phyloP scores from a whole-genome alignment of 495 filamentous ascomycete genomes.

The Aspergillus olivimuriae region DNA sequence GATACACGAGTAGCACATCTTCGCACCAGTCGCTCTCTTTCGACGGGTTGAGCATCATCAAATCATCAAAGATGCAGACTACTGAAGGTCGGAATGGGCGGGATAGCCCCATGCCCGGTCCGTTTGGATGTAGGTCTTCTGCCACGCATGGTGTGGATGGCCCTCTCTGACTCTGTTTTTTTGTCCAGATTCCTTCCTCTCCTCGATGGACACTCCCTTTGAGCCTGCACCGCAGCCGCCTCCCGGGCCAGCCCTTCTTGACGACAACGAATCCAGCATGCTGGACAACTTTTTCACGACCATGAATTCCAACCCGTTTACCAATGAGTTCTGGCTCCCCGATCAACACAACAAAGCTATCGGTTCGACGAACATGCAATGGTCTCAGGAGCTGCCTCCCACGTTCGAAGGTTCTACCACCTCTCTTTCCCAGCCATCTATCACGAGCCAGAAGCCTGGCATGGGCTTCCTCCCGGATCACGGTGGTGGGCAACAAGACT shows the following conservation, averaged over 20 bases:
- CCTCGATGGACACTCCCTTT: conserved; percentile 45
- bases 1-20: conserved; percentile 20
- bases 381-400: conserved; percentile 51
- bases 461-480: conserved; percentile 17
- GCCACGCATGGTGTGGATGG: background rate
- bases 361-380: conserved; percentile 40
- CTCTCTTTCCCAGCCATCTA: conserved; percentile 48
- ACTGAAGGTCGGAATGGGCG: conserved; percentile 24
- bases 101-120: conserved; percentile 31
- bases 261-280: conserved; percentile 54
- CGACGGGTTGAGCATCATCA: conserved; percentile 20
- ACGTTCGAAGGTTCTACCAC: conserved; percentile 55
- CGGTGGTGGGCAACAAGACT: conserved; percentile 29
- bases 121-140: conserved; percentile 55
- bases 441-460: conserved; percentile 22
- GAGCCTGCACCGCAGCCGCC: conserved; percentile 52
- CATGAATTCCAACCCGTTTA: conserved; percentile 49
- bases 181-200: conserved; percentile 40
- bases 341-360: conserved; percentile 38
- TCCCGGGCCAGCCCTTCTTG: conserved; percentile 53
- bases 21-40: conserved; percentile 3
- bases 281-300: conserved; percentile 58
- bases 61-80: conserved; percentile 27
- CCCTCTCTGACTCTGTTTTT: conserved; percentile 15
- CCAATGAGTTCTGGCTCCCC: conserved; percentile 41